These are phyloP conservation scores for Paecilomyces variotii DNA, from an alignment of 2,329 filamentous ascomycete species.

Conservation along the genomic window DNA sequence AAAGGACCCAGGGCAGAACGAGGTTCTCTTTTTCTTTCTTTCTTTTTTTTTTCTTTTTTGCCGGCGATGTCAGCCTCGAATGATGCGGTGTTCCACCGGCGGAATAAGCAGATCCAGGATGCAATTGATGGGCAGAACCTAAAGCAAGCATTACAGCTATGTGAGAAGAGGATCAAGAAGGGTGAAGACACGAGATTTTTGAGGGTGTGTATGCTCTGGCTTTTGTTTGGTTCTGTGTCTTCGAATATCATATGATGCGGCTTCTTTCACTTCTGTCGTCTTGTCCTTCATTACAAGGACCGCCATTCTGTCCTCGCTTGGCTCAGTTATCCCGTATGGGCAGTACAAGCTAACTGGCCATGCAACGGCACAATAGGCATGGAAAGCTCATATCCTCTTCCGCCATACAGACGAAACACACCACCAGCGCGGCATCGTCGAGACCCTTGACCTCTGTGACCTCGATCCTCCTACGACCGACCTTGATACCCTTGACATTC, in stretches of 20 bases:
- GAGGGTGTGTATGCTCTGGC: slow-evolving; percentile 19
- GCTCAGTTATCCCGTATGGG: background rate
- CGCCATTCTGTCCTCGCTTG: no score
- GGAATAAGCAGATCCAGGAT: slow-evolving; percentile 44
- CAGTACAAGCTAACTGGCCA: slow-evolving; percentile 6
- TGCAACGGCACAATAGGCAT: slow-evolving; percentile 22
- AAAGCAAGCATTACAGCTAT: slow-evolving; percentile 43
- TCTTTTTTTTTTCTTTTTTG: background rate
- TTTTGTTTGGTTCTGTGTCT: background rate
- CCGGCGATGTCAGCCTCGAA: slow-evolving; percentile 25
- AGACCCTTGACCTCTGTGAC: slow-evolving; percentile 36
- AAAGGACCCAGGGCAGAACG: background rate
- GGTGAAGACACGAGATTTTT: slow-evolving; percentile 38
- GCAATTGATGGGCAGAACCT: slow-evolving; percentile 40
- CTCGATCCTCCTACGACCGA: slow-evolving; percentile 36
- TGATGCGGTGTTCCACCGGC: slow-evolving; percentile 35
- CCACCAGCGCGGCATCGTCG: slow-evolving; percentile 34
- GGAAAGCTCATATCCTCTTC: slow-evolving; percentile 36
- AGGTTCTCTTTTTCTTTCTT: background rate
- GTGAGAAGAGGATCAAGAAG: slow-evolving; percentile 49
- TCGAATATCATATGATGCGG: background rate
- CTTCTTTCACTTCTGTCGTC: background rate
- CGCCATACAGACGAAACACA: slow-evolving; percentile 34
- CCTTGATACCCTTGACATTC: slow-evolving; percentile 36
- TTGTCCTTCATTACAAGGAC: background rate